phyloP scores from a whole-genome alignment of 2,329 filamentous ascomycete species.

The Penicillium sp. region DNA sequence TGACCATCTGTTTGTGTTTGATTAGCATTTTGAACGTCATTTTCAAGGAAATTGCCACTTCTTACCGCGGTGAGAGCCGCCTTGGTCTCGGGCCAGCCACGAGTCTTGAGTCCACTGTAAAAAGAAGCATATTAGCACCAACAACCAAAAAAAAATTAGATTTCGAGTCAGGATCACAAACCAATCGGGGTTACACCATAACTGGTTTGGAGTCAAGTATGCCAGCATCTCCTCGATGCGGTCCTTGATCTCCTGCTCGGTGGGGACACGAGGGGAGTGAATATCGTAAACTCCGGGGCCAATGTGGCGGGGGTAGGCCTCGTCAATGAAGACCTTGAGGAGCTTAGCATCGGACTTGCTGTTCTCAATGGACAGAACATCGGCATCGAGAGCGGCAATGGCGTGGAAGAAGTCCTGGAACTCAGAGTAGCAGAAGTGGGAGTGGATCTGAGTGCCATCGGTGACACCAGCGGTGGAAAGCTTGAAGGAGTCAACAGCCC shows the following conservation, averaged over 20 bases:
- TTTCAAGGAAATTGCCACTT: background rate
- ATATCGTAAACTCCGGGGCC: constrained; percentile 99
- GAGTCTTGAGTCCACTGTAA: constrained; percentile 85
- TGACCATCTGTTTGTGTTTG: constrained; percentile 76
- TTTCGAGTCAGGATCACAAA: background rate
- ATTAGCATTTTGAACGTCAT: background rate
- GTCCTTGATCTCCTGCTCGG: constrained; percentile 97
- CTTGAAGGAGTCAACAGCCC: constrained; percentile 98
- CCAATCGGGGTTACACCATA: constrained; percentile 98
- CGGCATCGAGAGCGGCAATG: constrained; percentile 94
- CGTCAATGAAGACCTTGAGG: constrained; percentile 96
- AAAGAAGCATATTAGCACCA: background rate
- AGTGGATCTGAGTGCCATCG: constrained; percentile 98
- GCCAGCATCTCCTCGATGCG: constrained; percentile 97
- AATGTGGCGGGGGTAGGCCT: constrained; percentile 96
- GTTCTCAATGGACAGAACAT: constrained; percentile 99
- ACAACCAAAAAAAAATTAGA: background rate
- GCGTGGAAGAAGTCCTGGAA: constrained; percentile 99
- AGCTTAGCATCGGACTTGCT: constrained; percentile 99
- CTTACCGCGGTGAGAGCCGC: constrained; percentile 68
- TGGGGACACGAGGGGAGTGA: constrained; percentile 96
- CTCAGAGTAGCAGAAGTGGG: constrained; percentile 99
- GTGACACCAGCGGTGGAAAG: constrained; percentile 89
- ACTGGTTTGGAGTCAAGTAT: constrained; percentile 95
- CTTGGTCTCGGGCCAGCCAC: constrained; percentile 98